Base-by-base conservation (phyloP, 306 rosid species). In the Cucurbita moschata region DNA sequence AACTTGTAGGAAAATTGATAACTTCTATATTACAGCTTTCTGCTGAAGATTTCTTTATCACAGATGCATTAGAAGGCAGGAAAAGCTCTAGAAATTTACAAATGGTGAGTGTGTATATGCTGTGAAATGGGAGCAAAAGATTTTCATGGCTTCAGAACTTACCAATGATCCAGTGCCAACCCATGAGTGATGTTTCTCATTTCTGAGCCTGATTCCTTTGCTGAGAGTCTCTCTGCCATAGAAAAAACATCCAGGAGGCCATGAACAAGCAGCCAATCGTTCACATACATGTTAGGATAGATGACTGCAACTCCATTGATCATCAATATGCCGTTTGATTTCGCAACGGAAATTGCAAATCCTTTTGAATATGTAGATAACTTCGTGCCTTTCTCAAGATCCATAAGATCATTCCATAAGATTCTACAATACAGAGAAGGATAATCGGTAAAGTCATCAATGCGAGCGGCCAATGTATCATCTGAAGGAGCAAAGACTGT, bases 401-500 rank as follows among this genome's bases (percentile, higher is more conserved):
- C 52, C 53, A 77, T 85, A 63, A 90, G 77, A 76, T 90, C 90
- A 44, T 79, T 83, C 98, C 91, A 88, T 35, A 79, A 18, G 50
- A 93, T 79, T 72, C 78, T 82, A 82, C 96, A 87, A 67, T 83
- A 88, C 51, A 88, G 72, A 3, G 88, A 83, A 10, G 91, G 85
- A 53, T 80, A 76, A 0, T 83, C 83, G 3, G 74, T 69, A 13
- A 78, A 64, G 78, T 81, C 76, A 18, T 85, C 81, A 5, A 86
- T 7, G 3, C 50, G 74, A 71, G 52, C 84, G 67, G 40, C 43
- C 83, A 88, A 72, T 30, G 72, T 73, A 21, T 79, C 81, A 64
- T 93, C 97, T 1, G 77, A 11, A 0, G 97, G 94, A 82, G 96
- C 94, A 35, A 93, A 86, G n/a, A 93, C 80, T 4, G 98, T 93